Base-by-base conservation (phyloP, 2,329 filamentous ascomycete species). In the Scedosporium boydii region DNA sequence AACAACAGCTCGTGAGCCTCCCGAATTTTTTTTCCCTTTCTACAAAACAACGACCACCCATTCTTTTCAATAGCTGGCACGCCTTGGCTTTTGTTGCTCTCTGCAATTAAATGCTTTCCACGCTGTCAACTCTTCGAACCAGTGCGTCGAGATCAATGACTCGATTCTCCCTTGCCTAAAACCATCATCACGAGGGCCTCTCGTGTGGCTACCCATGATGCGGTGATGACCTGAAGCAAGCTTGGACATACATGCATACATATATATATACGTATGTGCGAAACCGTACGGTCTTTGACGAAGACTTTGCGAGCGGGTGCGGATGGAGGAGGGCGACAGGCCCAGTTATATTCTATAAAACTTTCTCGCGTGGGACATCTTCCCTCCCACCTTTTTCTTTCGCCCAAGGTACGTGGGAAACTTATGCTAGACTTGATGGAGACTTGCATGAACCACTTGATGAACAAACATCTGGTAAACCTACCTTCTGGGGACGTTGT, bases 111-210 rank as follows among this genome's bases (percentile, higher is more conserved):
- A 55, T 29, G 23, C 18, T 27, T 27, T 68, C 68, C 73, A 71
- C 73, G 70, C 79, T 82, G 82, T 74, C 77, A 77, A 78, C 74
- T 75, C 75, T 76, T 79, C 78, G 79, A 74, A 63, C 61, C 66
- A 56, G 75, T 78, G 80, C 77, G 83, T 84, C 82, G 71, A 86
- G 83, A 86, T 71, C 67, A 77, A 82, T 73, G 73, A 72, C 67
- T 66, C 62, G 53, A 69, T 71, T 74, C 73, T 78, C 81, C 81
- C 77, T 84, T 85, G 81, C 77, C 78, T 80, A 86, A 86, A 86
- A 86, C 83, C 83, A 85, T 86, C 76, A 79, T 84, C 82, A 84
- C 81, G 83, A 86, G 83, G 82, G 83, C 82, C 83, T 81, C 81
- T 80, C 74, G 81, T 72, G 81, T 75, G 82, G 82, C 81, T 78